Evolutionary conservation across 495 filamentous ascomycete genomes (phyloP), one percentile per base, ranked within the genome.

Genomic region (Staphylotrichum tortipilum): DNA sequence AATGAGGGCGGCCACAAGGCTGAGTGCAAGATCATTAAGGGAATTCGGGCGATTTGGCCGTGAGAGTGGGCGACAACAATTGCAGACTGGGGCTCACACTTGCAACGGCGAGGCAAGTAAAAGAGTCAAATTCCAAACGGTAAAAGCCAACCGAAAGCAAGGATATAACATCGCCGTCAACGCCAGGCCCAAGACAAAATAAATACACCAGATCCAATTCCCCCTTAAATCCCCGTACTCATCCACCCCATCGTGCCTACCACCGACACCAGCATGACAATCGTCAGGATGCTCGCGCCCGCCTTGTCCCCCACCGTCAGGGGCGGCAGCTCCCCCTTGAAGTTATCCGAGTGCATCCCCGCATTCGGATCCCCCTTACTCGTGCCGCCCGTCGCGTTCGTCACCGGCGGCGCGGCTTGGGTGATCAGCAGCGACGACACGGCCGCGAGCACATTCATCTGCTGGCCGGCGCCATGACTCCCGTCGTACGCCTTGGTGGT

Each of bases 401-500:
- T 86, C 9, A 80, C 65, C 0, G 84, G 81, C 0, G 67, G 60
- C 8, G 62, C 44, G 17, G 62, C 62, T 12, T 68, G 39, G 2
- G 51, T 42, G 29, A 76, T 63, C 7, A 83, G 55, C 23, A 77
- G 65, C 11, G 78, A 75, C 45, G 78, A 73, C 2, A 90, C 71
- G 12, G 83, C 78, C 29, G 75, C 78, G 36, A 90, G 63, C 0
- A 81, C 85, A 47, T 77, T 76, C 76, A 89, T 80, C 63, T 86
- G 76, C 69, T 88, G 81, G 0, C 84, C 84, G 1, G 81, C 75
- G 1, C 83, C 82, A 11, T 58, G 56, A 11, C 62, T 66, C 1
- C 76, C 78, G 56, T 89, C 86, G 66, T 76, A 87, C 10, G 66
- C 61, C 6, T 62, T 57, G 26, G 64, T 66, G 50, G 64, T 77